phyloP scores from a whole-genome alignment of 2,329 filamentous ascomycete genomes.

The Curvularia sp. region DNA sequence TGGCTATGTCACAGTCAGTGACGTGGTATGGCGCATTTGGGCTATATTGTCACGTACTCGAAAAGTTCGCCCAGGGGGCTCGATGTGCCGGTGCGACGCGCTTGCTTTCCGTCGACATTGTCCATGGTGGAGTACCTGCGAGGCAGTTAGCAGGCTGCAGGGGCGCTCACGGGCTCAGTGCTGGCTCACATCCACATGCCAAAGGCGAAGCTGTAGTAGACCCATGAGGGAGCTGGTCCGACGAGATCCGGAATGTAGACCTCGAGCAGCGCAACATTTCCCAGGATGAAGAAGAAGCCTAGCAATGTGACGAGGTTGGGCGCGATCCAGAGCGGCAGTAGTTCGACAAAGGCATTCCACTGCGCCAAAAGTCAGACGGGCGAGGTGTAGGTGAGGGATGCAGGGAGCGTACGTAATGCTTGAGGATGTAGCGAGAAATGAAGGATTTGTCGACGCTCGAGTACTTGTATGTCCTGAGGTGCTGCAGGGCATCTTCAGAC shows the following conservation, averaged over 20 bases:
- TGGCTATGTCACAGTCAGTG: slow-evolving; percentile 61
- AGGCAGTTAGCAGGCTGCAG: slow-evolving; percentile 21
- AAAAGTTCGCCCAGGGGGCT: slow-evolving; percentile 95
- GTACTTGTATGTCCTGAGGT: slow-evolving; percentile 96
- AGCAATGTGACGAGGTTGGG: slow-evolving; percentile 97
- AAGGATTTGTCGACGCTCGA: slow-evolving; percentile 95
- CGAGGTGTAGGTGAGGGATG: slow-evolving; percentile 8
- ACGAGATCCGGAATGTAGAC: slow-evolving; percentile 88
- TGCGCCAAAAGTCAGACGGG: slow-evolving; percentile 53
- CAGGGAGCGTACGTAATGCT: slow-evolving; percentile 79
- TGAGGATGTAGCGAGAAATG: slow-evolving; percentile 90
- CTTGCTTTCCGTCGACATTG: slow-evolving; percentile 98
- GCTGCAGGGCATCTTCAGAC: slow-evolving; percentile 87
- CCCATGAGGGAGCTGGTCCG: slow-evolving; percentile 86
- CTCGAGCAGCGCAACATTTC: slow-evolving; percentile 77
- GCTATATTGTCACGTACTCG: slow-evolving; percentile 63
- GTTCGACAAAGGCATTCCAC: slow-evolving; percentile 96
- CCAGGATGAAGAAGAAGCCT: slow-evolving; percentile 92
- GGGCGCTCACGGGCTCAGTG: neutral
- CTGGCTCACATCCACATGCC: slow-evolving; percentile 86
- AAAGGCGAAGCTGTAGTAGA: slow-evolving; percentile 94
- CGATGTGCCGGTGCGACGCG: slow-evolving; percentile 90
- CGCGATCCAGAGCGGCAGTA: slow-evolving; percentile 93
- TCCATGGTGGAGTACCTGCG: slow-evolving; percentile 89
- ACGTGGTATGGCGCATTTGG: slow-evolving; percentile 32